Conservation (phyloP, 768 basidiomycete species). For the Mycena albidolilacea region DNA sequence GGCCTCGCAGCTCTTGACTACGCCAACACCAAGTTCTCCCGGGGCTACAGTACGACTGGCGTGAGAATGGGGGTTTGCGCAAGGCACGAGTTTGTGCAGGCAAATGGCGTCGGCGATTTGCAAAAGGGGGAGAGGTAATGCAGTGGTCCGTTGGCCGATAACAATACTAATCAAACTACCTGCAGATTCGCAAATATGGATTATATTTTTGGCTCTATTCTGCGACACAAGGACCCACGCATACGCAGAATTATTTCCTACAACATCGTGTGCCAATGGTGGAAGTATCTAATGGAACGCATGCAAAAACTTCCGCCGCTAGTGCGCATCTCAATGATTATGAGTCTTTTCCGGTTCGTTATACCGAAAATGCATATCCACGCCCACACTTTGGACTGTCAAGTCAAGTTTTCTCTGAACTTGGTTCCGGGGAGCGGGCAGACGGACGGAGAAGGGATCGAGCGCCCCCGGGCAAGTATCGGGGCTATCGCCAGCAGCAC, state of each 20-base stretch:
- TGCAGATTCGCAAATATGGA: slow-evolving; percentile 55
- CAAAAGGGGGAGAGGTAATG: slow-evolving; percentile 48
- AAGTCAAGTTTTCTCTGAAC: neutral
- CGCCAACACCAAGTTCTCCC: too few relatives aligned
- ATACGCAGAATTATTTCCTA: slow-evolving; percentile 44
- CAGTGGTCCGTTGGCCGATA: neutral
- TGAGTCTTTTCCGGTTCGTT: slow-evolving; percentile 43
- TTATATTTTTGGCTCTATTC: slow-evolving; percentile 47
- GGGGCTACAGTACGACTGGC: too few relatives aligned
- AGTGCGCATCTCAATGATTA: slow-evolving; percentile 24
- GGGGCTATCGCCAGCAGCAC: neutral
- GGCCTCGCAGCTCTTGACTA: too few relatives aligned
- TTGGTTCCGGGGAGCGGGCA: neutral
- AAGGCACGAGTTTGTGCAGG: neutral
- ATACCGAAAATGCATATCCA: slow-evolving; percentile 41
- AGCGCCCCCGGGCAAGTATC: neutral
- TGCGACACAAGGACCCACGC: slow-evolving; percentile 22
- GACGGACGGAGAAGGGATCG: too few relatives aligned
- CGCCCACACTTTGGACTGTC: neutral
- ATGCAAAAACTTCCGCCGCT: slow-evolving; percentile 34
- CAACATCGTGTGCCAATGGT: slow-evolving; percentile 52
- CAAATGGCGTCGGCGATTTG: slow-evolving; percentile 44
- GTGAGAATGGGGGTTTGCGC: too few relatives aligned
- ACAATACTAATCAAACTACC: too few relatives aligned
- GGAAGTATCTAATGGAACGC: slow-evolving; percentile 38